A percentile compares a stretch with the other conserved stretches of the same genome.
These are phyloP conservation scores for Cladorrhinum samala DNA, from an alignment of 495 filamentous ascomycete species.

Conservation along the genomic window DNA sequence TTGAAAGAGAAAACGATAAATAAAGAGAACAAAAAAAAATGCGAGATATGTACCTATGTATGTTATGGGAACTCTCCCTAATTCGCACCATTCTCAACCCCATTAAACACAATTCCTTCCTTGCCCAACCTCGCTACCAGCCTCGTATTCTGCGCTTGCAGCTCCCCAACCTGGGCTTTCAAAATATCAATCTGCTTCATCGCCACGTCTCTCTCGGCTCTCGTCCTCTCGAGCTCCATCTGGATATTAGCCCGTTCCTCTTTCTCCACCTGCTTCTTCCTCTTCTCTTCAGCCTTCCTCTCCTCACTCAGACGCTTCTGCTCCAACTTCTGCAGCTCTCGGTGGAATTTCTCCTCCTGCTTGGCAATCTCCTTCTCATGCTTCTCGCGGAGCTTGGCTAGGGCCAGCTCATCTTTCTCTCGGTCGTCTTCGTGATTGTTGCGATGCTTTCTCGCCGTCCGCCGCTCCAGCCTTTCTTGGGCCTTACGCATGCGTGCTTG, in stretches of 20 bases:
- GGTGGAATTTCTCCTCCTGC: conserved; percentile 58
- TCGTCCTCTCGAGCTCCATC: conserved; percentile 46
- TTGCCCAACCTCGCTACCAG: conserved; percentile 47
- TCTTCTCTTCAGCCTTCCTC: conserved; percentile 54
- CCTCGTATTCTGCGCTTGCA: conserved; percentile 62
- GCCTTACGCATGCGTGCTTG: conserved; percentile 62
- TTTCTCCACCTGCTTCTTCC: conserved; percentile 45
- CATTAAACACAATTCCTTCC: conserved; percentile 10
- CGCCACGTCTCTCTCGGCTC: conserved; percentile 51
- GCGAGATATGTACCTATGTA: no score
- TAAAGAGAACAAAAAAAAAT: no score
- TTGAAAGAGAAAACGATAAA: no score
- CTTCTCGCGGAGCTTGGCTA: conserved; percentile 51
- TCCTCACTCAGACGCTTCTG: conserved; percentile 53
- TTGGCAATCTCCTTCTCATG: conserved; percentile 54
- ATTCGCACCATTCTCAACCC: no score
- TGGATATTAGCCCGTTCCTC: conserved; percentile 45
- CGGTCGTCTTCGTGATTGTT: conserved; percentile 21
- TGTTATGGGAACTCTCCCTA: no score
- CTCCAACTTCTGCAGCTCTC: conserved; percentile 58
- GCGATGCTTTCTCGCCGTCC: conserved; percentile 42
- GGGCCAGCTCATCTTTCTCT: conserved; percentile 39
- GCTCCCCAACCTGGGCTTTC: conserved; percentile 52
- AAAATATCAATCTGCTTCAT: conserved; percentile 57
- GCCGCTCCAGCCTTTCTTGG: conserved; percentile 60